Evolutionary conservation across 2,329 filamentous ascomycete species (phyloP).

Genomic region (Setomelanomma holmii): DNA sequence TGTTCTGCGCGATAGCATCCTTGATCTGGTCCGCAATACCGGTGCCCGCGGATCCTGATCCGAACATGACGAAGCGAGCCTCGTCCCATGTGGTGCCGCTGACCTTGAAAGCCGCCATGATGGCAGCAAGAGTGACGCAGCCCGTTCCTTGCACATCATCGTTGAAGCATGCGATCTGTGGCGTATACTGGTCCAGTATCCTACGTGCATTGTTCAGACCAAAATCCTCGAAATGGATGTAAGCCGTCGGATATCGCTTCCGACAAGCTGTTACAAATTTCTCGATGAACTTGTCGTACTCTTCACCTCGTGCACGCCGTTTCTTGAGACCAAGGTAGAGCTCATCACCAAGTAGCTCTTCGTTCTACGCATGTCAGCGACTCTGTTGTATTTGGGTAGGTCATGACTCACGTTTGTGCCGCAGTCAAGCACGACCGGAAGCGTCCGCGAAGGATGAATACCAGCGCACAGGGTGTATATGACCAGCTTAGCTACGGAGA

Average conservation of each 20-base stretch:
- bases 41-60: slow-evolving; percentile 80
- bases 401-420: slow-evolving; percentile 69
- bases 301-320: slow-evolving; percentile 69
- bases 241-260: slow-evolving; percentile 77
- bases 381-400: background rate
- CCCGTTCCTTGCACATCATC: slow-evolving; percentile 91
- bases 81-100: slow-evolving; percentile 71
- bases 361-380: slow-evolving; percentile 58
- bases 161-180: slow-evolving; percentile 83
- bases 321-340: slow-evolving; percentile 79
- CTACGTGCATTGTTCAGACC: slow-evolving; percentile 77
- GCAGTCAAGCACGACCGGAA: slow-evolving; percentile 84
- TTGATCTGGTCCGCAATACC: slow-evolving; percentile 86
- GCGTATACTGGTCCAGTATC: slow-evolving; percentile 77
- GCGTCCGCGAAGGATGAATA: slow-evolving; percentile 77
- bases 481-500: slow-evolving; percentile 82
- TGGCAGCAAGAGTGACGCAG: slow-evolving; percentile 83
- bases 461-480: slow-evolving; percentile 87
- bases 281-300: slow-evolving; percentile 80
- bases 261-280: slow-evolving; percentile 73
- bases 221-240: slow-evolving; percentile 92
- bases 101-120: slow-evolving; percentile 77
- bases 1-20: slow-evolving; percentile 77
- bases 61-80: slow-evolving; percentile 76
- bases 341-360: slow-evolving; percentile 74